Percentiles rank a stretch among this genome's conserved stretches.
Evolutionary conservation across 2,329 filamentous ascomycete genomes (phyloP).

Genomic region (Trichocomaceae sp.): DNA sequence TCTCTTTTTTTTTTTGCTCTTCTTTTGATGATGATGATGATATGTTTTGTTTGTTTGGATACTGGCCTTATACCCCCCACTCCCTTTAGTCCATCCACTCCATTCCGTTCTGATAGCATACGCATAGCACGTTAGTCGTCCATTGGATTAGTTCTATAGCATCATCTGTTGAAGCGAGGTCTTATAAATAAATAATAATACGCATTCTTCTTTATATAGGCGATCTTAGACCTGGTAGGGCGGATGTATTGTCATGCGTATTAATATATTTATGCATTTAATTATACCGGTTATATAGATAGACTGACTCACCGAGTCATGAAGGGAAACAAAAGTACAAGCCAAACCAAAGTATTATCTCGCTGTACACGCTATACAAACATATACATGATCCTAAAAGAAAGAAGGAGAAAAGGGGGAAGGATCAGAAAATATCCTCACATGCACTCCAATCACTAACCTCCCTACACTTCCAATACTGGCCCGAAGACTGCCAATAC

Average conservation of each 20-base stretch:
- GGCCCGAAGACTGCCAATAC: slow-evolving; percentile 82
- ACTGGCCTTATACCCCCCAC: slow-evolving; percentile 6
- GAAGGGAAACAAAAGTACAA: too few relatives aligned
- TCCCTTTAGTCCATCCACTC: too few relatives aligned
- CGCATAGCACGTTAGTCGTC: too few relatives aligned
- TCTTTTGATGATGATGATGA: background rate
- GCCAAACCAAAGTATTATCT: background rate
- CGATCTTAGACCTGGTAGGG: too few relatives aligned
- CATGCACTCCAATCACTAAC: slow-evolving; percentile 59
- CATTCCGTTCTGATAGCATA: slow-evolving; percentile 3
- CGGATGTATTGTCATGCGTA: too few relatives aligned
- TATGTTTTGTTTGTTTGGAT: background rate
- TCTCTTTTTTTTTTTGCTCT: background rate
- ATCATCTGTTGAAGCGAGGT: too few relatives aligned
- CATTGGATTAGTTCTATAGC: too few relatives aligned
- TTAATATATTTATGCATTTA: background rate
- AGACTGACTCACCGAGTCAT: too few relatives aligned
- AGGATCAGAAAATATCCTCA: slow-evolving; percentile 65
- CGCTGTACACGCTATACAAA: background rate
- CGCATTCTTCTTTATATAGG: background rate
- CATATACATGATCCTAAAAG: too few relatives aligned
- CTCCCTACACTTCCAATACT: slow-evolving; percentile 73
- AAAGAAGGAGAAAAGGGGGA: background rate
- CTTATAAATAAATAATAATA: too few relatives aligned
- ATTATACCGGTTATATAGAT: too few relatives aligned